Base-by-base conservation (phyloP, 768 basidiomycete genomes). In the Lactarius evosmus region DNA sequence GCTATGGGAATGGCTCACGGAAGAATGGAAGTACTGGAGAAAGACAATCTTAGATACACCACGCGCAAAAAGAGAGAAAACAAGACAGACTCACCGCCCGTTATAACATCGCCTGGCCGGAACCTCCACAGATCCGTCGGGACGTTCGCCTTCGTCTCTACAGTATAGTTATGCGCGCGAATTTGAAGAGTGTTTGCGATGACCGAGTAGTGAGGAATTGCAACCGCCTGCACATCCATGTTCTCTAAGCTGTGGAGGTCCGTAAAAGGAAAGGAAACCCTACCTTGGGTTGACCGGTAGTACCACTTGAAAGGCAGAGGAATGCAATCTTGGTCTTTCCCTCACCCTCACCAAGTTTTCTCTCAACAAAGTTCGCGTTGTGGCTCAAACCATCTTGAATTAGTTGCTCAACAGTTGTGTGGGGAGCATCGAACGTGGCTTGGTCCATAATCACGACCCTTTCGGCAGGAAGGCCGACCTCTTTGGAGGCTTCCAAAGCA, bases 291-390 rank as follows among this genome's bases (percentile, higher is more conserved):
- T 74, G 75, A 72, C 88, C 88, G 22, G 88, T 90, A 16, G 88
- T 90, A 14, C 88, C 88, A 64, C 87, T 89, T 2, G 88, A 89
- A 67, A 90, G 87, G 60, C 81, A 82, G 58, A 90, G 75, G 69
- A 89, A 85, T 4, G 89, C 88, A 17, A 90, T 66, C 53, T 83
- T 81, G 16, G 77, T 82, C 69, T 80, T 85, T 27, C 19, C 62
- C 33, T 63, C 62, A 58, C 62, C 62, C 29, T 30, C 51, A 4
- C 57, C 62, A 14, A 63, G 62, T 22, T 34, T 58, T 17, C 62
- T 50, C 51, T 63, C 62, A n/a, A 63, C 38, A 14, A 58, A 63
- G 62, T 63, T 63, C 16, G 56, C 50, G 19, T 44, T 22, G 29
- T 63, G 62, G 32, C 6, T 58, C 19, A 58, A 30, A 17, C 62